These are phyloP conservation scores for Acacia confusa DNA, from an alignment of 306 rosid genomes.

Conservation along the genomic window DNA sequence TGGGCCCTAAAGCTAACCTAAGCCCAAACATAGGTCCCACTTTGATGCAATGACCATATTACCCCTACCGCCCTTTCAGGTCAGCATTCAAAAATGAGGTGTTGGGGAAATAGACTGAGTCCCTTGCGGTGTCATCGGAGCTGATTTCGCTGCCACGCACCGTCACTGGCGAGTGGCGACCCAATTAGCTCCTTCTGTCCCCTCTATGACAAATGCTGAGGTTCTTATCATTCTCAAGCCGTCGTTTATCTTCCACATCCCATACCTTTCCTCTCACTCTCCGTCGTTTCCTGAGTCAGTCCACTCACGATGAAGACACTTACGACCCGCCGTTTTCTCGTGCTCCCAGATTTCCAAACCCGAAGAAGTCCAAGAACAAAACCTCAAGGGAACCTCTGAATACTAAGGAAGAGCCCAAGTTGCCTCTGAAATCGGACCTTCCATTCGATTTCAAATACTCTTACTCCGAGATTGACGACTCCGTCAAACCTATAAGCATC, in stretches of 20 bases:
- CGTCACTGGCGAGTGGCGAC: neutral
- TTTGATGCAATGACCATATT: too few relatives aligned
- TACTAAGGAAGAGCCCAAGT: slow-evolving; percentile 17
- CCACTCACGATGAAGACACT: slow-evolving; percentile 18
- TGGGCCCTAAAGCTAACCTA: too few relatives aligned
- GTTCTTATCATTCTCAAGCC: neutral
- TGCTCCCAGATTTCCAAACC: slow-evolving; percentile 35
- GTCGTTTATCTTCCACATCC: slow-evolving; percentile 6
- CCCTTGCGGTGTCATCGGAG: neutral
- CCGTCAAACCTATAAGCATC: slow-evolving; percentile 58
- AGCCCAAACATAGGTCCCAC: too few relatives aligned
- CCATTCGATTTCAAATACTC: slow-evolving; percentile 85
- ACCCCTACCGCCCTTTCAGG: too few relatives aligned
- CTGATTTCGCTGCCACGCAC: neutral
- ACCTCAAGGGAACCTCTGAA: slow-evolving; percentile 19
- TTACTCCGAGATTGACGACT: slow-evolving; percentile 63
- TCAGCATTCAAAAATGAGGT: too few relatives aligned
- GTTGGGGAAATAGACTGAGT: too few relatives aligned
- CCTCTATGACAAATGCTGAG: slow-evolving; percentile 21
- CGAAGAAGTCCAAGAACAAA: slow-evolving; percentile 32
- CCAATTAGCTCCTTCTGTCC: neutral
- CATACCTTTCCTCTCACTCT: neutral
- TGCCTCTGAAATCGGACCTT: slow-evolving; percentile 63
- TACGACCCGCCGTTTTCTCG: slow-evolving; percentile 84
- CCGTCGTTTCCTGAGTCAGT: slow-evolving; percentile 32